A percentile compares a stretch with the other conserved stretches of the same genome.
phyloP scores from a whole-genome alignment of 2,329 filamentous ascomycete genomes.

The Cordyceps cateniannulata region DNA sequence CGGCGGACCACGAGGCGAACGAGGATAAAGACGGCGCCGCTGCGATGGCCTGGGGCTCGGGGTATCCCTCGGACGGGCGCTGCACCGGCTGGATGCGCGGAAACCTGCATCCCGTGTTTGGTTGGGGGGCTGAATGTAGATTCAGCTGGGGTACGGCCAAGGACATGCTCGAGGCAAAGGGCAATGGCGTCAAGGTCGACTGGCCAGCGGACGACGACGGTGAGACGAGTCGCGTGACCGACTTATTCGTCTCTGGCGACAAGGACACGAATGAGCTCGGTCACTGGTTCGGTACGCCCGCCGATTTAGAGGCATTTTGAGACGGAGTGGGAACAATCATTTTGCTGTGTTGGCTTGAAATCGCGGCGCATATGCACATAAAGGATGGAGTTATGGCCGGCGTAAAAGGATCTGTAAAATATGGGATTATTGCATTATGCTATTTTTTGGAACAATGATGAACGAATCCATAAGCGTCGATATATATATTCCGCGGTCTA shows the following conservation, averaged over 20 bases:
- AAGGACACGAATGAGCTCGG: slow-evolving; percentile 59
- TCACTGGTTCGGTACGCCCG: slow-evolving; percentile 75
- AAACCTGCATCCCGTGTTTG: slow-evolving; percentile 90
- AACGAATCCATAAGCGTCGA: slow-evolving; percentile 6
- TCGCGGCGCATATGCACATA: not conserved
- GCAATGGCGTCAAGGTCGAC: slow-evolving; percentile 63
- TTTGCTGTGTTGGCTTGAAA: not conserved
- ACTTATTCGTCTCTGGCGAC: slow-evolving; percentile 56
- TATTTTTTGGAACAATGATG: not conserved
- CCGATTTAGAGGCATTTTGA: slow-evolving; percentile 63
- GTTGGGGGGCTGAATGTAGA: slow-evolving; percentile 87
- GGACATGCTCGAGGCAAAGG: slow-evolving; percentile 80
- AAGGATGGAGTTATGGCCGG: not conserved
- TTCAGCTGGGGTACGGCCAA: slow-evolving; percentile 97
- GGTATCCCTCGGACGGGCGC: slow-evolving; percentile 82
- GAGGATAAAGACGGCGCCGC: slow-evolving; percentile 28
- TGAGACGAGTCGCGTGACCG: slow-evolving; percentile 63
- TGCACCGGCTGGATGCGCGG: slow-evolving; percentile 75
- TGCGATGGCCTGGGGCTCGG: slow-evolving; percentile 71
- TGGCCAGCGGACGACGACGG: slow-evolving; percentile 75
- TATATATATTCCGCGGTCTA: slow-evolving; percentile 1
- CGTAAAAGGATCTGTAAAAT: not conserved
- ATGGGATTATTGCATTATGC: not conserved
- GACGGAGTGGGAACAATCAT: no score
- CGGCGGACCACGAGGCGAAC: slow-evolving; percentile 24